Evolutionary conservation across 176 grass and related monocot species (phyloP), one percentile per base, ranked within the genome.

Genomic region (Lolium rigidum): DNA sequence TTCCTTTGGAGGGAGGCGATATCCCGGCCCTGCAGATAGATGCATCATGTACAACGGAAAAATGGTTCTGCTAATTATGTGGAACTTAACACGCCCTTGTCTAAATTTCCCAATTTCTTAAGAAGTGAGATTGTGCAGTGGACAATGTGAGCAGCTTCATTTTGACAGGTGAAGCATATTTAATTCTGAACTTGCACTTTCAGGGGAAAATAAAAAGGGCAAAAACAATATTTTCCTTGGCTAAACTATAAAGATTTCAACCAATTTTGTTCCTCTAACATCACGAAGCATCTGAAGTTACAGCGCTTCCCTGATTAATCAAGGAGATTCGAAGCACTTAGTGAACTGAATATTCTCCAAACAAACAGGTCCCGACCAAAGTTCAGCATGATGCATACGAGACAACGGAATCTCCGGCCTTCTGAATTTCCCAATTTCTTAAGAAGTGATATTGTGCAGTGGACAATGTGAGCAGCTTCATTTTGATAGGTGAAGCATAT

Each of bases 1-100:
- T 86, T 97, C 88, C 60, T 94, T 97, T 38, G 90, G 89, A 31
- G 94, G 94, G 82, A 83, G 63, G 25, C 60, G 83, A 77, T 92
- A 94, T 20, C 88, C 88, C 8, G 26, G 55, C 37, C 21, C 83
- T 79, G 65, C 35, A 46, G 25, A 79, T 54, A 77, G 25, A 15
- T 6, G 16, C 1, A 24, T 48, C 37, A 24, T 38, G 2, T 3
- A n/a, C 17, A 76, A 65, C 1, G 55, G 61, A 49, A 49, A 3
- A 9, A 37, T 6, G 46, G 17, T 49, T 77, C 71, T 67, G 17
- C 47, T 68, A 44, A 17, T 14, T 47, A 31, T 16, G 21, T 7
- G 12, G 21, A 65, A 57, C 4, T 56, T 28, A 48, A 70, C 13
- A 55, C 41, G 7, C 0, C 10, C 51, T 46, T 56, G 6, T 44